Evolutionary conservation across 148 eudicot species (phyloP).

Genomic region (Persicaria maculosa): DNA sequence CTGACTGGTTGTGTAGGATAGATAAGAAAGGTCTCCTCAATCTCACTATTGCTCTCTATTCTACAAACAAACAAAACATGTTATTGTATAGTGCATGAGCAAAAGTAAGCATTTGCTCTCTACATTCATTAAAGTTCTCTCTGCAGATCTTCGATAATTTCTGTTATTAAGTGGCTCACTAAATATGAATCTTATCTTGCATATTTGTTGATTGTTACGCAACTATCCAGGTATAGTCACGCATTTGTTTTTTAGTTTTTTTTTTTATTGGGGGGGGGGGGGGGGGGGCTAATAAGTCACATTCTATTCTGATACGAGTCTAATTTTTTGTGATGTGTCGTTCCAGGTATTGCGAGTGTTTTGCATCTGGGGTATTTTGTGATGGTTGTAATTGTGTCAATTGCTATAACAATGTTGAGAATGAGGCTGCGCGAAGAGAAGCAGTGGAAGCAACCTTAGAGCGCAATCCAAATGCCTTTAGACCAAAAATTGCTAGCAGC

Average conservation of each 20-base stretch:
- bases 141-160: not conserved
- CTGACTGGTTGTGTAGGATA: not conserved
- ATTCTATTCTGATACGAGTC: not conserved
- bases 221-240: not conserved
- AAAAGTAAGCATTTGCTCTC: not conserved
- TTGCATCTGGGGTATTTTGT: slow-evolving; percentile 95
- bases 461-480: slow-evolving; percentile 97
- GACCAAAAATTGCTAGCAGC: slow-evolving; percentile 98
- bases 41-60: not conserved
- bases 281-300: not conserved
- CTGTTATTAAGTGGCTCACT: not conserved
- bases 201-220: not conserved
- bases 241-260: too few relatives aligned
- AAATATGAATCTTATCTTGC: not conserved
- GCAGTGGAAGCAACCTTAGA: slow-evolving; percentile 94
- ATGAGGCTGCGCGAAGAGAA: slow-evolving; percentile 88
- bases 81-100: not conserved
- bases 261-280: not conserved
- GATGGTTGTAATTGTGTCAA: slow-evolving; percentile 98
- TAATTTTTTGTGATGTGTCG: slow-evolving; percentile 13
- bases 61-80: not conserved
- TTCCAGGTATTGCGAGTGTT: slow-evolving; percentile 96
- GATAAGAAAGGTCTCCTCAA: not conserved
- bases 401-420: slow-evolving; percentile 90
- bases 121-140: not conserved